Evolutionary conservation across 371 early-diverging fungal genomes (phyloP).

Genomic region (Mucor plumbeus): DNA sequence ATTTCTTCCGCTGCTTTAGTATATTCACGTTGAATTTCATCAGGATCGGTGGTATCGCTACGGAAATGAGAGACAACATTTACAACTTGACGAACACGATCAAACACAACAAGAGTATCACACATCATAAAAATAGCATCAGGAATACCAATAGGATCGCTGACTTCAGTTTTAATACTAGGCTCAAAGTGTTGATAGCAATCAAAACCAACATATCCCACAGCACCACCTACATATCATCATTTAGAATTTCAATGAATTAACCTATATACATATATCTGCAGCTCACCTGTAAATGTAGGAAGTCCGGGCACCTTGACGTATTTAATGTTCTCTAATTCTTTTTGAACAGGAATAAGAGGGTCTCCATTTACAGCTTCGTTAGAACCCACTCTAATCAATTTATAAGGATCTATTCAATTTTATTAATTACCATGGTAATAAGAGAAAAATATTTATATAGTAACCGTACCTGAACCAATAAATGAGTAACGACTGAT

Average conservation of each 20-base stretch:
- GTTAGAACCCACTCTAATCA: slow-evolving; percentile 75
- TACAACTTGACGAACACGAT: slow-evolving; percentile 89
- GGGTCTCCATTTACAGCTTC: slow-evolving; percentile 88
- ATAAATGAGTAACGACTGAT: slow-evolving; percentile 96
- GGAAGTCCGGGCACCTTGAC: slow-evolving; percentile 86
- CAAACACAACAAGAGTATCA: slow-evolving; percentile 93
- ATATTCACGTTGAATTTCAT: slow-evolving; percentile 66
- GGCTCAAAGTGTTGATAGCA: slow-evolving; percentile 97
- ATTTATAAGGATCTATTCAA: slow-evolving; percentile 81
- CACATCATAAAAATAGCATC: slow-evolving; percentile 93
- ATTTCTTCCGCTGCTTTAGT: slow-evolving; percentile 67
- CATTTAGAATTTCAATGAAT: neutral
- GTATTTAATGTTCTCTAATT: slow-evolving; percentile 75
- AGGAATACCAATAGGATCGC: slow-evolving; percentile 89
- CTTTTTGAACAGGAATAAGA: slow-evolving; percentile 80
- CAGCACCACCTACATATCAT: slow-evolving; percentile 79
- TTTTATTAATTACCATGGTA: too few species aligned
- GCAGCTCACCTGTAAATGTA: slow-evolving; percentile 76
- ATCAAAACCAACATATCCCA: slow-evolving; percentile 96
- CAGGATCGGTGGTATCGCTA: slow-evolving; percentile 61
- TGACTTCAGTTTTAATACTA: slow-evolving; percentile 71
- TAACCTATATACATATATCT: too few species aligned
- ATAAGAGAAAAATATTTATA: too few species aligned
- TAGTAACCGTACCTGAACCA: slow-evolving; percentile 73
- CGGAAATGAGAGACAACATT: slow-evolving; percentile 91